Evolutionary conservation across 768 basidiomycete species (phyloP), one percentile per base, ranked within the genome.

Genomic region (Hortiboletus flavorubellus): DNA sequence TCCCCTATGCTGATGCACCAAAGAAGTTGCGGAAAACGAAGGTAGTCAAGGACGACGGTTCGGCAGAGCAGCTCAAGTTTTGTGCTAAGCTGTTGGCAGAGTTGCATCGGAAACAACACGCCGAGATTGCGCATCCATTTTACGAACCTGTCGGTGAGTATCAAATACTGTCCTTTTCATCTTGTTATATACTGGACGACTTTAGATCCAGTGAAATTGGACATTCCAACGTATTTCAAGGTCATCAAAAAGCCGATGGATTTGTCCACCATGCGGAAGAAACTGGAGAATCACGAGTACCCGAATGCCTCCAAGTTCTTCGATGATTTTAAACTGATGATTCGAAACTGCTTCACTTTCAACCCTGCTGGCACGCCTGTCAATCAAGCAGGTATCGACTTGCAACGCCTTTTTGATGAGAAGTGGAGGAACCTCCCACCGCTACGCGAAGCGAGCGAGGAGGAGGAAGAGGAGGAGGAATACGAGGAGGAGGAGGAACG

Each of bases 201-300:
- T 23, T 21, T 58, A 94, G 94, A 97, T 69, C 85, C 86, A 73
- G 75, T 85, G 41, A 84, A 82, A 64, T 78, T 94, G 60, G 81
- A 86, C 34, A 80, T 98, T 45, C 96, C 95, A 0, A 77, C 80
- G 18, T 99, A 99, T 71, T 84, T 85, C 3, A 90, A 86, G 72
- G 74, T 96, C 61, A 79, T 99, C 69, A 96, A 94, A 78, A 86
- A 84, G 64, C 97, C 97, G 4, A 98, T 99, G 92, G 97, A 99
- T 70, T 69, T 99, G 55, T 80, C 84, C 11, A 93, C 91, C 9
- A 94, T 99, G 78, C 84, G 85, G 61, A 82, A 76, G 69, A 96
- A 94, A 72, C 78, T 99, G 46, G 89, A 93, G 40, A 77, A 76
- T 34, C 77, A 80, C 49, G 84, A 88, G 57, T 99, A 98, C 68